Evolutionary conservation across 2,329 filamentous ascomycete genomes (phyloP).

Genomic region (Phialemoniopsis sp.): DNA sequence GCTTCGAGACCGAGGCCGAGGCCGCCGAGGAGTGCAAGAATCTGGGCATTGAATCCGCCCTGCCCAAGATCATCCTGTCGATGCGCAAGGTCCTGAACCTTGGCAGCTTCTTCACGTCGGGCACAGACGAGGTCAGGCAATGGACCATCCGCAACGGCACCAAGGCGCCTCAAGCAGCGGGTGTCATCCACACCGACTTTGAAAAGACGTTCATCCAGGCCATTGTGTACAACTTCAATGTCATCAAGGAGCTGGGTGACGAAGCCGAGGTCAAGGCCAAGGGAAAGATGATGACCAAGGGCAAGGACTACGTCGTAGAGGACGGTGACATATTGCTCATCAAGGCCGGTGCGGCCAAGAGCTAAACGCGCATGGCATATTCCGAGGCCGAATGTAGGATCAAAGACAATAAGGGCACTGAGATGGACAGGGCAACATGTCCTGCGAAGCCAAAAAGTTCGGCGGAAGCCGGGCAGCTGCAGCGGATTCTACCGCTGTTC

Average conservation of each 20-base stretch:
- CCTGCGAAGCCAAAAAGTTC: too few relatives aligned
- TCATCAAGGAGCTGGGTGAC: constrained; percentile 81
- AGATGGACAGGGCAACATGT: too few relatives aligned
- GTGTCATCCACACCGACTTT: constrained; percentile 97
- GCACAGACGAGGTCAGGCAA: constrained; percentile 92
- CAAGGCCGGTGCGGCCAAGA: constrained; percentile 83
- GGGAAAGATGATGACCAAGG: constrained; percentile 97
- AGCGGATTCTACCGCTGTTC: too few relatives aligned
- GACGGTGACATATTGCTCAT: constrained; percentile 82
- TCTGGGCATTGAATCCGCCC: constrained; percentile 77
- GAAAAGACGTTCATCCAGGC: constrained; percentile 99
- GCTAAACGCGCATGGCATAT: constrained; percentile 28
- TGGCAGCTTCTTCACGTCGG: constrained; percentile 95
- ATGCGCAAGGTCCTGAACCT: constrained; percentile 93
- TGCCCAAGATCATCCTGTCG: constrained; percentile 86
- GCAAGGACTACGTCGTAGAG: constrained; percentile 91
- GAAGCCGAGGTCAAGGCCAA: constrained; percentile 83
- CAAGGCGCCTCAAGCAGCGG: constrained; percentile 95
- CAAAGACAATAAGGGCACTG: too few relatives aligned
- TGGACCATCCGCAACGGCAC: constrained; percentile 96
- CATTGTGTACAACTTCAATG: constrained; percentile 84
- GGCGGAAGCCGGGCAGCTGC: too few relatives aligned
- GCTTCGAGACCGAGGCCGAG: constrained; percentile 72
- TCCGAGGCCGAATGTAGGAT: too few relatives aligned
- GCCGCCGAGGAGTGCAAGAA: constrained; percentile 84